Evolutionary conservation across 345 rosid species (phyloP), one percentile per base, ranked within the genome.

Genomic region (Eutrema heterophyllum): DNA sequence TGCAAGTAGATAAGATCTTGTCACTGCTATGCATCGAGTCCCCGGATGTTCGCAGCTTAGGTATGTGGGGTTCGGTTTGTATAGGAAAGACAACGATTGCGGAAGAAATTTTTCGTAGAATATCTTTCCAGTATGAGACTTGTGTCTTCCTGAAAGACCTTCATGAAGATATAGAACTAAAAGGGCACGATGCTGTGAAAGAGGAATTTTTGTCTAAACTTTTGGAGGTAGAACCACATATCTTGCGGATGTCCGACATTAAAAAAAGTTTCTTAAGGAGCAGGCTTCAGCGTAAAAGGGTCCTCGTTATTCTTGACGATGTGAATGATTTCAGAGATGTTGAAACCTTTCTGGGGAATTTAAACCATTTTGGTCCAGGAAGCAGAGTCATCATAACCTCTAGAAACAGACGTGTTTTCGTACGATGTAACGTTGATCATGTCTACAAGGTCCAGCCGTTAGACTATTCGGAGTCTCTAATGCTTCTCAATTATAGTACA

Each of bases 81-180:
- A 64, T 81, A 5, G 92, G 92, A 9, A 87, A 87, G 59, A 87
- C 89, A 27, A 56, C 83, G 27, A 59, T 85, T 49, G 85, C 91
- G 41, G 58, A 67, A 55, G 83, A 71, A 3, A 55, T 83, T 4
- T 82, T 70, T 52, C 70, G 77, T 13, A 27, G 51, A 51, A 73
- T 83, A 7, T 78, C 80, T 21, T n/a, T 39, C 64, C 60, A 64
- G 11, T 88, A 81, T 65, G 83, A 85, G 7, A 65, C 79, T 43
- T 67, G 56, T 35, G 72, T 79, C 76, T 83, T 84, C 75, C 62
- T 83, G 0, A 57, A 59, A 24, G 77, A 82, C 50, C 76, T 85
- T 33, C 75, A 78, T 35, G 67, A 78, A 45, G 36, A 69, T 18
- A 36, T 67, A 3, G 44, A 63, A 0, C 21, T 5, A 3, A 36